Evolutionary conservation across 306 rosid species (phyloP).

Genomic region (Heteromeles arbutifolia): DNA sequence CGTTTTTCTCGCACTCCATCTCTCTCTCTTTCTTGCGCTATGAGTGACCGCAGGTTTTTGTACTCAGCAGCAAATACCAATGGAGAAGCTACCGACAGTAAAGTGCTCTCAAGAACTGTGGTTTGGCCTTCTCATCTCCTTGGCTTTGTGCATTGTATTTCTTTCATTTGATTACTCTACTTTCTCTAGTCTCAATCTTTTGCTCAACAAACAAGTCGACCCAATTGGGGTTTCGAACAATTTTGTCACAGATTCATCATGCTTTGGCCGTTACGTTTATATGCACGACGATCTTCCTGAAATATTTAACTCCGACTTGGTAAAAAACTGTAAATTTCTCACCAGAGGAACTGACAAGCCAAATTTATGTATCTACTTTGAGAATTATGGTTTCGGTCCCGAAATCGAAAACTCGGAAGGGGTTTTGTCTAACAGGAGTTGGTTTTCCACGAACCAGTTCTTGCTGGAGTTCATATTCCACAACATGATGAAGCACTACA

Average conservation of each 20-base stretch:
- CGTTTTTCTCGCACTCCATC: not conserved
- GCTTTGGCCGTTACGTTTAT: slow-evolving; percentile 54
- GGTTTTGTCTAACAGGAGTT: slow-evolving; percentile 36
- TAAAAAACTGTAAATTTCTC: slow-evolving; percentile 43
- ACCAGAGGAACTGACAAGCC: slow-evolving; percentile 66
- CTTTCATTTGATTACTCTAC: slow-evolving; percentile 38
- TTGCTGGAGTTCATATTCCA: slow-evolving; percentile 77
- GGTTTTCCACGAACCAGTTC: slow-evolving; percentile 81
- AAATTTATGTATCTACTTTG: slow-evolving; percentile 65
- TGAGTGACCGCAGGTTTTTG: not conserved
- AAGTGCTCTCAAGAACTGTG: slow-evolving; percentile 37
- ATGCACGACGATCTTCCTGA: slow-evolving; percentile 56
- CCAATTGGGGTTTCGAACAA: slow-evolving; percentile 10
- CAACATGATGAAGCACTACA: slow-evolving; percentile 50
- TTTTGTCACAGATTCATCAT: slow-evolving; percentile 29
- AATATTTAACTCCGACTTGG: slow-evolving; percentile 52
- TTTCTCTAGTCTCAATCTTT: slow-evolving; percentile 18
- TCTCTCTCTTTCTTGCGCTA: not conserved
- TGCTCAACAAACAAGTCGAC: slow-evolving; percentile 8
- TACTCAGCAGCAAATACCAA: not conserved
- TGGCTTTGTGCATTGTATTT: slow-evolving; percentile 30
- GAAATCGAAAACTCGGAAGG: slow-evolving; percentile 22
- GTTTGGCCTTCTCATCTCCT: slow-evolving; percentile 31
- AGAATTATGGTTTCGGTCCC: slow-evolving; percentile 65
- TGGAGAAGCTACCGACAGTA: slow-evolving; percentile 29